Conservation (phyloP, 345 rosid species). For the Isatis tinctoria region DNA sequence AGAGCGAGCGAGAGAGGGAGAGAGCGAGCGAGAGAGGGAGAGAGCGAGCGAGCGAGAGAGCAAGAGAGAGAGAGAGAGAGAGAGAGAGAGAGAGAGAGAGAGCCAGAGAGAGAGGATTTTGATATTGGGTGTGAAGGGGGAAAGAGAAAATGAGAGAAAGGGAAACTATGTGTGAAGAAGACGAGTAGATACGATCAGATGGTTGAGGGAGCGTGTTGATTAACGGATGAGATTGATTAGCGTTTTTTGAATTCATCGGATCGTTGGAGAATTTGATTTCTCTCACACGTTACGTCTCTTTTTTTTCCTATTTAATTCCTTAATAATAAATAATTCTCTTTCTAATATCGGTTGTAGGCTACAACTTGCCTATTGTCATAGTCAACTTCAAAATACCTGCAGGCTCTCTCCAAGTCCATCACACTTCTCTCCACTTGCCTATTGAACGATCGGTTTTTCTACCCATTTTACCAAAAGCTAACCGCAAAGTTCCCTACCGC, state of each 20-base stretch:
- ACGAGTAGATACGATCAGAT: slow-evolving; percentile 23
- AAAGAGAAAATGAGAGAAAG: background rate
- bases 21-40: too few species aligned
- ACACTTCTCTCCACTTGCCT: slow-evolving; percentile 34
- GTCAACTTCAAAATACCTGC: slow-evolving; percentile 47
- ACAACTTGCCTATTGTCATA: too few species aligned
- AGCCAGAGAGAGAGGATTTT: slow-evolving; percentile 7
- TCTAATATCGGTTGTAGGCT: slow-evolving; percentile 7
- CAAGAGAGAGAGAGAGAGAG: too few species aligned
- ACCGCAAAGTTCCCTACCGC: slow-evolving; percentile 16
- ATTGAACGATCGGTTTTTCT: slow-evolving; percentile 37
- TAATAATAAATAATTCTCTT: background rate
- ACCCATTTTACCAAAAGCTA: slow-evolving; percentile 41
- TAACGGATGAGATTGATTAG: slow-evolving; percentile 22
- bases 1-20: too few species aligned
- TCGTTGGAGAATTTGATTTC: slow-evolving; percentile 13
- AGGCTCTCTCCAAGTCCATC: too few species aligned
- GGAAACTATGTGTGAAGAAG: background rate
- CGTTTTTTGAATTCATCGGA: slow-evolving; percentile 17
- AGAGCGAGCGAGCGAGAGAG: too few species aligned
- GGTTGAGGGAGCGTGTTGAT: slow-evolving; percentile 28
- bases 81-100: background rate
- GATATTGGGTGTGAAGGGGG: slow-evolving; percentile 21
- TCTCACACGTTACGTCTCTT: slow-evolving; percentile 21
- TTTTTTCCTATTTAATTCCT: background rate